A percentile compares a stretch with the other conserved stretches of the same genome.
Evolutionary conservation across 345 rosid species (phyloP).

Genomic region (Populus pruinosa): DNA sequence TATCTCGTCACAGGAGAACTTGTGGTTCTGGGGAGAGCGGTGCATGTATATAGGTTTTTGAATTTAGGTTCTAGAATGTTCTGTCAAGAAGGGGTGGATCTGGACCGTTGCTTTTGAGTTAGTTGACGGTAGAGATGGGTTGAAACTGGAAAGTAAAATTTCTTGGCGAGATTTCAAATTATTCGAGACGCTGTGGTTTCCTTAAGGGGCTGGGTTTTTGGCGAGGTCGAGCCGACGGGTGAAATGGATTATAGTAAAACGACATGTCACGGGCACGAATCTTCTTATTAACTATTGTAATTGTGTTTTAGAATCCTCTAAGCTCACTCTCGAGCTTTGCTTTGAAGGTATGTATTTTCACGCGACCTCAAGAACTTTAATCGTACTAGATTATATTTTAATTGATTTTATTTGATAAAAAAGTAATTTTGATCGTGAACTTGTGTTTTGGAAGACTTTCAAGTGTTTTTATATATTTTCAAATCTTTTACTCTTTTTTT

Average conservation of each 20-base stretch:
- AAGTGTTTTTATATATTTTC: too few species aligned
- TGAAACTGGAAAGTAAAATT: background rate
- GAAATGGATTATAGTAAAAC: background rate
- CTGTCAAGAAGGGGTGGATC: background rate
- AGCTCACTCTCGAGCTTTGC: too few species aligned
- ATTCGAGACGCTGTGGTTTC: background rate
- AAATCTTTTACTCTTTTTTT: too few species aligned
- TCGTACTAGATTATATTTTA: too few species aligned
- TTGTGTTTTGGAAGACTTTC: too few species aligned
- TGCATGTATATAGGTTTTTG: background rate
- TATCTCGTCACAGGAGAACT: too few species aligned
- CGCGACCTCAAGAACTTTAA: too few species aligned
- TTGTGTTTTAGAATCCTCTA: too few species aligned
- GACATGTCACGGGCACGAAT: background rate
- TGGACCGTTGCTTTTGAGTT: constrained; percentile 12
- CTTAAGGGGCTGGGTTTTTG: background rate
- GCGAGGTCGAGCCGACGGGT: background rate
- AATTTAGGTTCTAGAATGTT: constrained; percentile 28
- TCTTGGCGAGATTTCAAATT: background rate
- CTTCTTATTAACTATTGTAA: too few species aligned
- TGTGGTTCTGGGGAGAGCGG: background rate
- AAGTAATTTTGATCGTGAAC: too few species aligned
- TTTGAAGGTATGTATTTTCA: too few species aligned
- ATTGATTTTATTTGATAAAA: too few species aligned
- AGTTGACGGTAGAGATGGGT: constrained; percentile 10